Evolutionary conservation across 2,329 filamentous ascomycete genomes (phyloP).

Genomic region (Xylaria sp.): DNA sequence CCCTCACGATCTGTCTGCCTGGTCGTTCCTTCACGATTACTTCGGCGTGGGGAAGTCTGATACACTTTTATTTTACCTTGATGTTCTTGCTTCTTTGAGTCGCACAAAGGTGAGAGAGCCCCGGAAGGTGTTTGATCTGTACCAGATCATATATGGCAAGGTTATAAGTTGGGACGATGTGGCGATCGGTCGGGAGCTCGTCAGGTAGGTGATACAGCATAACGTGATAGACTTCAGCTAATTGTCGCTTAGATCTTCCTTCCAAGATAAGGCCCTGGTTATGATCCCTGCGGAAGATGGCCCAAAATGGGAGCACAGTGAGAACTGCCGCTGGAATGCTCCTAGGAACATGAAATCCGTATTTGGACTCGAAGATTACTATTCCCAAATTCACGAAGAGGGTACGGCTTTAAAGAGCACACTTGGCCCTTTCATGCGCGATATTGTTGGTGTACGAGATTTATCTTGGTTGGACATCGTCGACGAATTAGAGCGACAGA

Average conservation of each 20-base stretch:
- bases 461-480: constrained; percentile 1
- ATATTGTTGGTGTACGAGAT: background rate
- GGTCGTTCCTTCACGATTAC: background rate
- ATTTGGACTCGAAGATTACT: background rate
- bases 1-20: background rate
- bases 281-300: background rate
- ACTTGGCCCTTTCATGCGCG: background rate
- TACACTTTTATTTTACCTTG: background rate
- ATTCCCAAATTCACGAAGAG: background rate
- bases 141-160: background rate
- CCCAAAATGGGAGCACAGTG: background rate
- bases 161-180: background rate
- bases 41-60: background rate
- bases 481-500: background rate
- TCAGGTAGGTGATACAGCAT: background rate
- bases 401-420: background rate
- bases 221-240: background rate
- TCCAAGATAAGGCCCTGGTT: background rate
- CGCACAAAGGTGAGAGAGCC: background rate
- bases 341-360: background rate
- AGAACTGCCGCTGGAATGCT: background rate
- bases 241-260: background rate
- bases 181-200: background rate
- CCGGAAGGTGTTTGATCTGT: background rate
- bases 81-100: background rate